Base-by-base conservation (phyloP, 305 asterid genomes). In the Rubia occidens region DNA sequence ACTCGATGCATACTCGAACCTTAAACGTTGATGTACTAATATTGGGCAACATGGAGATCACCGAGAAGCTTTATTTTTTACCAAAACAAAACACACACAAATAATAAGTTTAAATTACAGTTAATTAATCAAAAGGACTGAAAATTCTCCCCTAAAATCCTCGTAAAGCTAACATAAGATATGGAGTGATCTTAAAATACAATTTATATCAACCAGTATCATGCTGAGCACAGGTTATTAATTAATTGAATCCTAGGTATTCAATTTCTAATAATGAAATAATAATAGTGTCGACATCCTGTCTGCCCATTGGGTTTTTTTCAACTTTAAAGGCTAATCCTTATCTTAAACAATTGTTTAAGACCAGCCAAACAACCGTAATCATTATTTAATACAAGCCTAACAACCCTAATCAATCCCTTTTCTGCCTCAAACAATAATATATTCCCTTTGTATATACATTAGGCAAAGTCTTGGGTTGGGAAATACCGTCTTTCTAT, bases 331-430 rank as follows among this genome's bases (percentile, higher is more conserved):
- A 42, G 35, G 11, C 26, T 17, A 39, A 64, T 2, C 72, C 13
- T 54, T 35, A 68, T 35, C 24, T 24, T 67, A 17, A 10, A 18
- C 39, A 5, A 6, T 35, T 68, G 63, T 68, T 68, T 18, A 56
- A 51, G 58, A 51, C 58, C 58, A 15, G 58, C 58, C 58, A 17
- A 51, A 51, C 58, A 51, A 51, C 58, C 58, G 58, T 51, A 51
- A 51, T 17, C 21, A 51, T 51, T 51, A 18, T 51, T 51, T 51
- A 51, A 51, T 51, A 51, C 21, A 15, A 51, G 58, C 21, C 58
- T 51, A 51, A 21, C 59, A n/a, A 53, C 59, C 24, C 29, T 56
- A 56, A 54, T 8, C 61, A 18, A 56, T 9, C 61, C 61, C 61
- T 11, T 51, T 51, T 6, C 58, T 51, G 58, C 58, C n/a, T 51